Percentiles rank a stretch among this genome's conserved stretches.
phyloP scores from a whole-genome alignment of 2,329 filamentous ascomycete species.

The Diaporthe nobilis region DNA sequence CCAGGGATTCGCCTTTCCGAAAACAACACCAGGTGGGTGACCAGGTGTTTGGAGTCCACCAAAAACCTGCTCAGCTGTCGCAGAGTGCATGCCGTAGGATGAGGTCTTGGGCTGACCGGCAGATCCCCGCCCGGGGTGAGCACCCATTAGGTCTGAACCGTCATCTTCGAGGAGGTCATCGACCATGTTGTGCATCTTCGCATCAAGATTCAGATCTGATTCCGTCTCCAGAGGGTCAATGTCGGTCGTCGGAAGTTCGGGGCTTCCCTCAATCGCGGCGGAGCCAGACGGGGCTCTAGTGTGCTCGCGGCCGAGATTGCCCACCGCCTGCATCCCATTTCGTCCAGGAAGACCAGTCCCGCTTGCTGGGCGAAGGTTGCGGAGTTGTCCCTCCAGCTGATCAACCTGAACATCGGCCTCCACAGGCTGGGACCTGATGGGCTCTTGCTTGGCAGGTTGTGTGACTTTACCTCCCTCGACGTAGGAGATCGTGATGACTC shows the following conservation, averaged over 20 bases:
- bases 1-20: constrained; percentile 30
- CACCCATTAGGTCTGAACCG: constrained; percentile 37
- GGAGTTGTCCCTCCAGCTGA: constrained; percentile 34
- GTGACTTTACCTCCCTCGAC: constrained; percentile 37
- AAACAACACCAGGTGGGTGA: neutral
- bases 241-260: constrained; percentile 5
- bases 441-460: neutral
- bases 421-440: neutral
- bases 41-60: constrained; percentile 51
- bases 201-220: constrained; percentile 38
- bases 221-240: constrained; percentile 39
- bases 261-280: neutral
- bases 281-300: neutral
- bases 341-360: neutral
- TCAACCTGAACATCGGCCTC: neutral
- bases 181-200: constrained; percentile 53
- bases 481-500: constrained; percentile 36
- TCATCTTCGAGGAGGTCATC: constrained; percentile 58
- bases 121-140: constrained; percentile 56
- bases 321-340: neutral
- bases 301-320: constrained; percentile 2
- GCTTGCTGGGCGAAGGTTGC: constrained; percentile 9
- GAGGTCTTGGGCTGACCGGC: constrained; percentile 51
- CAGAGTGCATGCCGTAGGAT: constrained; percentile 69
- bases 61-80: constrained; percentile 66